Percentiles rank a stretch among this genome's conserved stretches.
phyloP scores from a whole-genome alignment of 2,329 filamentous ascomycete genomes.

The Penicillium brasilianum region DNA sequence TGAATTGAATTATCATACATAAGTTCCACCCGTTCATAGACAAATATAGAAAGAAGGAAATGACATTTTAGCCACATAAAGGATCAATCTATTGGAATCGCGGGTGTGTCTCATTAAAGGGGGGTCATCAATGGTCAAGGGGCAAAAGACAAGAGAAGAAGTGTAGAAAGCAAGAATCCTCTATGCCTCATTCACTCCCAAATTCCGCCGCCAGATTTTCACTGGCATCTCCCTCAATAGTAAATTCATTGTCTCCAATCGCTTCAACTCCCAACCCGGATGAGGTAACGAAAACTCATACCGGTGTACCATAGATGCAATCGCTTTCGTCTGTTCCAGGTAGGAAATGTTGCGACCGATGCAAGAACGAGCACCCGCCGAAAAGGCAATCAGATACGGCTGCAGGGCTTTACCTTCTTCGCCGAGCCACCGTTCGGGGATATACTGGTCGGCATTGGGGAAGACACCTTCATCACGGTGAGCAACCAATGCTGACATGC shows the following conservation, averaged over 20 bases:
- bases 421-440: conserved; percentile 51
- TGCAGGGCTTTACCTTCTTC: conserved; percentile 48
- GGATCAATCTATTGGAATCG: neutral
- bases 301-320: conserved; percentile 37
- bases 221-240: conserved; percentile 40
- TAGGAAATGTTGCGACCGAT: conserved; percentile 52
- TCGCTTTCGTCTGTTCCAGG: conserved; percentile 51
- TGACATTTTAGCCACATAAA: neutral
- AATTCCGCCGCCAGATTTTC: conserved; percentile 37
- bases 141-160: neutral
- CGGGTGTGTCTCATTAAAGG: conserved; percentile 4
- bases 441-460: conserved; percentile 45
- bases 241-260: conserved; percentile 39
- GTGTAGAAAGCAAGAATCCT: neutral
- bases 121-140: neutral
- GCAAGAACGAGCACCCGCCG: conserved; percentile 46
- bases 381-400: conserved; percentile 49
- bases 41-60: neutral
- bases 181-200: conserved; percentile 16
- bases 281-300: conserved; percentile 39
- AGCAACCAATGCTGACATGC: conserved; percentile 49
- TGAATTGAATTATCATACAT: too few species aligned
- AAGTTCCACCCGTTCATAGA: neutral
- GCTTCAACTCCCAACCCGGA: conserved; percentile 34
- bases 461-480: conserved; percentile 48